Evolutionary conservation across 306 rosid genomes (phyloP).

Genomic region (Trifolium pratense): DNA sequence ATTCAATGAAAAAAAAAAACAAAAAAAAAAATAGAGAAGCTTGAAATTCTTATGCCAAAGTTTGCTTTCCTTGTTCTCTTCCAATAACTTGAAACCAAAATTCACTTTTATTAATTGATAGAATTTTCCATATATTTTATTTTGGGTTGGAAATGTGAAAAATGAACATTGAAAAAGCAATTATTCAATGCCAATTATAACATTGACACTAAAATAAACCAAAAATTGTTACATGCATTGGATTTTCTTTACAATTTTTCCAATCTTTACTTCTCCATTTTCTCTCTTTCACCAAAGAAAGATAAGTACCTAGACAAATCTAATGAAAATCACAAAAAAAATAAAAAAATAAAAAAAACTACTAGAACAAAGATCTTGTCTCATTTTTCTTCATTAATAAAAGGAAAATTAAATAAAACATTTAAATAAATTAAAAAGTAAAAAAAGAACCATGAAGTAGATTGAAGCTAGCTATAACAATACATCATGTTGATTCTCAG

Average conservation of each 20-base stretch:
- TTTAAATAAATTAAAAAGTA: neutral
- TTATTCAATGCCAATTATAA: conserved; percentile 7
- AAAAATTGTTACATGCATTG: conserved; percentile 38
- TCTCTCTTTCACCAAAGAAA: conserved; percentile 53
- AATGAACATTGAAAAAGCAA: conserved; percentile 12
- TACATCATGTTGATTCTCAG: conserved; percentile 49
- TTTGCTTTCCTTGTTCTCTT: neutral
- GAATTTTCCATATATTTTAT: neutral
- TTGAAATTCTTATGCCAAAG: neutral
- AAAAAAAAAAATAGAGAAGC: conserved; percentile 5
- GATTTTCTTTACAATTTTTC: conserved; percentile 42
- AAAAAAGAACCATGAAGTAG: conserved; percentile 23
- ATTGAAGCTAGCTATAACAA: conserved; percentile 45
- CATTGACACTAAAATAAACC: neutral
- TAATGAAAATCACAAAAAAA: conserved; percentile 32
- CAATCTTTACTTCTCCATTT: conserved; percentile 39
- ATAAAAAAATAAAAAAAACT: neutral
- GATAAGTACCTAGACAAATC: conserved; percentile 45
- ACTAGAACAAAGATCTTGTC: conserved; percentile 36
- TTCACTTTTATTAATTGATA: neutral
- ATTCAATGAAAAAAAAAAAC: too few species aligned
- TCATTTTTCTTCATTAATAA: conserved; percentile 28
- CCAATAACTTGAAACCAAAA: neutral
- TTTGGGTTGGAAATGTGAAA: neutral
- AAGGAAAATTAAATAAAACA: conserved; percentile 21